A percentile compares a stretch with the other conserved stretches of the same genome.
phyloP scores from a whole-genome alignment of 805 yeast genomes.

The Nakazawaea ernobii region DNA sequence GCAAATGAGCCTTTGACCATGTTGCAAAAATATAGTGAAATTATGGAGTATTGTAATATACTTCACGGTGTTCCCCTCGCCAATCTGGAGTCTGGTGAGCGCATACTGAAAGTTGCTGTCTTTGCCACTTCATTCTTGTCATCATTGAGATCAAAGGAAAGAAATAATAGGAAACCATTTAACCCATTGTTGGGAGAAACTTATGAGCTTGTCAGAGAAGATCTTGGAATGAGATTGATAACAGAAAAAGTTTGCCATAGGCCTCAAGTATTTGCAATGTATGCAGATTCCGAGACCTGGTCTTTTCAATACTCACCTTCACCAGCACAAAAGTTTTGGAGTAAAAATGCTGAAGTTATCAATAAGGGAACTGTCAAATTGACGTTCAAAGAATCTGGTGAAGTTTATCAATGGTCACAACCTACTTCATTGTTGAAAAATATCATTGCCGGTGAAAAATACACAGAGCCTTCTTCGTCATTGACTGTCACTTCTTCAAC shows the following conservation, averaged over 20 bases:
- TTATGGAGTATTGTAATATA: conserved; percentile 68
- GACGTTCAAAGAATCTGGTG: conserved; percentile 54
- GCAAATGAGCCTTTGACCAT: conserved; percentile 88
- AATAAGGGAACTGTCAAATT: conserved; percentile 68
- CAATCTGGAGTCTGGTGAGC: conserved; percentile 45
- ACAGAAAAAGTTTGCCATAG: conserved; percentile 86
- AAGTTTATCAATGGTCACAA: conserved; percentile 71
- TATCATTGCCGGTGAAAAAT: conserved; percentile 91
- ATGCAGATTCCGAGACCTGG: conserved; percentile 74
- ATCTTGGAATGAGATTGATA: conserved; percentile 64
- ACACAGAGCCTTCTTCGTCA: conserved; percentile 76
- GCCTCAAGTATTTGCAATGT: conserved; percentile 80
- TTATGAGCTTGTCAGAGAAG: conserved; percentile 83
- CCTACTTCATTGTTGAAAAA: conserved; percentile 83
- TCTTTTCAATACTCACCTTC: conserved; percentile 50
- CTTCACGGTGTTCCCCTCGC: conserved; percentile 56
- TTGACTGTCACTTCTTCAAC: conserved; percentile 60
- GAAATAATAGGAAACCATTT: conserved; percentile 85
- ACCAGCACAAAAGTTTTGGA: conserved; percentile 91
- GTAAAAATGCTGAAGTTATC: conserved; percentile 80
- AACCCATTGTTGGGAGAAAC: conserved; percentile 95
- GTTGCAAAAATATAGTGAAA: conserved; percentile 74
- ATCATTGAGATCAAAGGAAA: conserved; percentile 62
- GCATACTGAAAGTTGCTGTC: conserved; percentile 64
- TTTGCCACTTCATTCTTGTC: conserved; percentile 79